Evolutionary conservation across 2,329 filamentous ascomycete genomes (phyloP).

Genomic region (Fusarium foetens): DNA sequence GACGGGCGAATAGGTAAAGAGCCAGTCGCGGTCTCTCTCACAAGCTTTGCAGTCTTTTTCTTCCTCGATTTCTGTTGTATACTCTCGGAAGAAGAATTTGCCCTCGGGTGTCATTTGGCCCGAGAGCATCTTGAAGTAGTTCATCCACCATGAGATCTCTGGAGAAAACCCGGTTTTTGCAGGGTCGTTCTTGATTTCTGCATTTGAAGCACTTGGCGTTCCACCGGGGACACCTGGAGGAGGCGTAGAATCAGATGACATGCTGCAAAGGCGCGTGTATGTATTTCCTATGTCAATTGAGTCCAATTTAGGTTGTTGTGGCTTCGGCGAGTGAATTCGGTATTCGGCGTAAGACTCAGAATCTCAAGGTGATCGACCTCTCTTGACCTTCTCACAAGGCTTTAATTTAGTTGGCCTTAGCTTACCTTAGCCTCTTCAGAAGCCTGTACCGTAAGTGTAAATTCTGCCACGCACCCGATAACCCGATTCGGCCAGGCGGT

Average conservation of each 20-base stretch:
- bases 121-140: slow-evolving; percentile 85
- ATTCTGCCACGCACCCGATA: slow-evolving; percentile 26
- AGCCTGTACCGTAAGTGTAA: not conserved
- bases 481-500: slow-evolving; percentile 32
- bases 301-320: not conserved
- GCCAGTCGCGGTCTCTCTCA: slow-evolving; percentile 84
- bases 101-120: slow-evolving; percentile 77
- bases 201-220: slow-evolving; percentile 27
- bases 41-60: slow-evolving; percentile 81
- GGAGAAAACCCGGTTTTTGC: slow-evolving; percentile 72
- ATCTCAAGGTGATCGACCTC: slow-evolving; percentile 21
- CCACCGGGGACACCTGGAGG: slow-evolving; percentile 24
- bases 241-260: slow-evolving; percentile 37
- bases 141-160: slow-evolving; percentile 74
- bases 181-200: slow-evolving; percentile 66
- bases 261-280: slow-evolving; percentile 3
- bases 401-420: not conserved
- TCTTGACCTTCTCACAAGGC: slow-evolving; percentile 27
- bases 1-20: slow-evolving; percentile 84
- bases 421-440: not conserved
- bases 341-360: slow-evolving; percentile 2
- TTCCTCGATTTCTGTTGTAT: slow-evolving; percentile 80
- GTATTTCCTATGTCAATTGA: not conserved
- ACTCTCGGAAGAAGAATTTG: slow-evolving; percentile 79
- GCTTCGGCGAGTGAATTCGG: slow-evolving; percentile 4